Evolutionary conservation across 2,329 filamentous ascomycete genomes (phyloP), one percentile per base, ranked within the genome.

Genomic region (Xylaria sp.): DNA sequence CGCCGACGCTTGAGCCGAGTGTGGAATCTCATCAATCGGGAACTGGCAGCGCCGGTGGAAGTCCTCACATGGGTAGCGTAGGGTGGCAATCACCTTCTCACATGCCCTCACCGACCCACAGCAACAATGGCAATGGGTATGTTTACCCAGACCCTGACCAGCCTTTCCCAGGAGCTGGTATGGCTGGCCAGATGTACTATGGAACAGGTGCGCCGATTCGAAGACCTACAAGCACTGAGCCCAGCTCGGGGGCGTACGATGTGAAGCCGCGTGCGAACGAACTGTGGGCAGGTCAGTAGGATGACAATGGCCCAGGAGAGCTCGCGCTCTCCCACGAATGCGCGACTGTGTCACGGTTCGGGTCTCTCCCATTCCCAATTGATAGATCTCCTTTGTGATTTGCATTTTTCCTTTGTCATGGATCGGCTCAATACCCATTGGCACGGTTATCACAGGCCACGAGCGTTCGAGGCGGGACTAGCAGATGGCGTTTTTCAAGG

Each of bases 71-170:
- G 85, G 74, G 77, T 57, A 86, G 82, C 56, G 82, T 91, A 58
- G 89, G 90, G 50, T 97, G 93, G 92, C 89, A 91, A 62, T 95
- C 92, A 4, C 92, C 92, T 3, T 85, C 87, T 2, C 89, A 92
- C 62, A 84, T 85, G 60, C 82, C 83, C 26, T 85, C 91, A 61
- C 85, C 88, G 8, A 88, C 89, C 7, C 89, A 92, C 57, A 79
- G 76, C 65, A 76, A 74, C 26, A 74, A 77, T 41, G 83, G 81
- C 41, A 85, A 83, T 45, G 79, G 79, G 59, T 92, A 91, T 60
- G 86, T 90, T 57, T 96, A 95, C 68, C 85, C 88, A 7, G 95
- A 97, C 63, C 89, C 91, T 0, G 91, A 96, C 63, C 84, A 85
- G 21, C 88, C 87, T 56, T 81, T 81, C 34, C 80, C 83, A 45